These are phyloP conservation scores for Candida odintsovae DNA, from an alignment of 805 yeast species.

Conservation along the genomic window DNA sequence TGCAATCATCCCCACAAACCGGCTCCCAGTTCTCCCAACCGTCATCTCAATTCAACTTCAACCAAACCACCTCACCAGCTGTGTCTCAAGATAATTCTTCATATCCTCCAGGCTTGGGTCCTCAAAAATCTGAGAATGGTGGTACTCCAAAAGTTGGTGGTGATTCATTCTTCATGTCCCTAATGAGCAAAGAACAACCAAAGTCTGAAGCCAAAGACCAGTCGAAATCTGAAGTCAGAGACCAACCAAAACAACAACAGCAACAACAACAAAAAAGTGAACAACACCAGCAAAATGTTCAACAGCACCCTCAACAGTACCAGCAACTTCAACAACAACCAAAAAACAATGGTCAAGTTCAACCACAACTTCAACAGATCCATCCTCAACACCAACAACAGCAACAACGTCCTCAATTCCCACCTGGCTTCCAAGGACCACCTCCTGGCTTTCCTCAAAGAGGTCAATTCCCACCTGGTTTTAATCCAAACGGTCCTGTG, in stretches of 20 bases:
- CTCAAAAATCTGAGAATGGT: constrained; percentile 1
- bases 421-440: constrained; percentile 9
- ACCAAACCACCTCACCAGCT: constrained; percentile 1
- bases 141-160: not conserved
- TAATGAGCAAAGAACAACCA: constrained; percentile 16
- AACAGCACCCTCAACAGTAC: constrained; percentile 4
- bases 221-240: not conserved
- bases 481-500: constrained; percentile 8
- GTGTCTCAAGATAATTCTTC: not conserved
- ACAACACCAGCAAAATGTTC: not conserved
- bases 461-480: constrained; percentile 17
- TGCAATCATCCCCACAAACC: not conserved
- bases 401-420: constrained; percentile 6
- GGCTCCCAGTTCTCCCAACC: not conserved
- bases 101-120: constrained; percentile 9
- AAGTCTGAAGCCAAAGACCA: constrained; percentile 1
- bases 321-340: constrained; percentile 7
- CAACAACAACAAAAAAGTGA: constrained; percentile 4
- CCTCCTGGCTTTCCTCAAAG: constrained; percentile 4
- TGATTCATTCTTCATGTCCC: constrained; percentile 22
- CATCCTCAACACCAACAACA: constrained; percentile 3
- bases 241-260: constrained; percentile 1
- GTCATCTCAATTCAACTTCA: not conserved
- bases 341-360: constrained; percentile 1
- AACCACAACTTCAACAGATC: constrained; percentile 1